phyloP scores from a whole-genome alignment of 768 basidiomycete genomes.

The Collybia sp. region DNA sequence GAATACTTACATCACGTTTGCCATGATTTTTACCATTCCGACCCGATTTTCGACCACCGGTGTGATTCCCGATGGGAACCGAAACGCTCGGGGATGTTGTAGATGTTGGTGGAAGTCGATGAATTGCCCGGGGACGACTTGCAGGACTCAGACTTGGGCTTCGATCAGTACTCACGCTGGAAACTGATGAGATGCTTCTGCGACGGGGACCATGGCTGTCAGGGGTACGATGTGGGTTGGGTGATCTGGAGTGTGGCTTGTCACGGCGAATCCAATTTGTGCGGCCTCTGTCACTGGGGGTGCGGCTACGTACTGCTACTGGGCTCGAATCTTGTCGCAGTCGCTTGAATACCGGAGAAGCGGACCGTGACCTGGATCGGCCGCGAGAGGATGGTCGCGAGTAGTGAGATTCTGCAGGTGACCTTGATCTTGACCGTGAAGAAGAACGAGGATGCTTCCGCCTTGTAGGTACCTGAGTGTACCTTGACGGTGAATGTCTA shows the following conservation, averaged over 20 bases:
- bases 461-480: constrained; percentile 29
- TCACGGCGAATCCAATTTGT: constrained; percentile 24
- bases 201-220: constrained; percentile 28
- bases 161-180: constrained; percentile 51
- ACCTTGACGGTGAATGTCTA: constrained; percentile 32
- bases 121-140: constrained; percentile 48
- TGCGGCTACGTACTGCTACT: constrained; percentile 37
- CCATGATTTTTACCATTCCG: constrained; percentile 36
- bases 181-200: constrained; percentile 49
- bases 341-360: constrained; percentile 54
- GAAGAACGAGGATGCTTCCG: constrained; percentile 43
- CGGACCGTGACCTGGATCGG: constrained; percentile 58
- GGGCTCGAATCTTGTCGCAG: constrained; percentile 51
- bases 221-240: constrained; percentile 37
- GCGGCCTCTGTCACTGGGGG: constrained; percentile 43
- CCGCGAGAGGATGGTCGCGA: constrained; percentile 62
- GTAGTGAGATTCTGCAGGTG: constrained; percentile 60
- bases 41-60: background rate
- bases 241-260: constrained; percentile 29
- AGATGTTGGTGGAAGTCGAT: constrained; percentile 49
- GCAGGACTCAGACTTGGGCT: constrained; percentile 55
- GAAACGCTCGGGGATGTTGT: constrained; percentile 28
- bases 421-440: constrained; percentile 59
- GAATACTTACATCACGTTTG: constrained; percentile 23
- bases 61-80: constrained; percentile 9